phyloP scores from a whole-genome alignment of 2,329 filamentous ascomycete species.

The Thelonectria rubi region DNA sequence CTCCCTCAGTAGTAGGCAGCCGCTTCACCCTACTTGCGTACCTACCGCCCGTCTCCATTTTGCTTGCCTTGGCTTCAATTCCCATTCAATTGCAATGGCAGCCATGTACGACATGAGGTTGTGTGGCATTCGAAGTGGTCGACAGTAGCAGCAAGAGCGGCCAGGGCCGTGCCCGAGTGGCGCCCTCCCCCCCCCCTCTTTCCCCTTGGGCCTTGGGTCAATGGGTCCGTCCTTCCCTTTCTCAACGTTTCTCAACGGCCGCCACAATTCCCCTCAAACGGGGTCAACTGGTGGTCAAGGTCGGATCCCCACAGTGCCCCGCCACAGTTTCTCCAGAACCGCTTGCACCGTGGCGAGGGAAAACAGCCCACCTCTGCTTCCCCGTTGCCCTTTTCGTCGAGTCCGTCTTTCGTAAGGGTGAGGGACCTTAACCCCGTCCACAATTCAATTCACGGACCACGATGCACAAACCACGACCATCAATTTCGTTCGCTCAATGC shows the following conservation, averaged over 20 bases:
- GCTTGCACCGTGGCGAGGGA: constrained; percentile 24
- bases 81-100: neutral
- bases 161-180: constrained; percentile 38
- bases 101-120: neutral
- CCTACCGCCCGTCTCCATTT: neutral
- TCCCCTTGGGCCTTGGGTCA: neutral
- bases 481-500: neutral
- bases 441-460: neutral
- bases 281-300: constrained; percentile 23
- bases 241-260: constrained; percentile 34
- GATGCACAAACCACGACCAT: neutral
- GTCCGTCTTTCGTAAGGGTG: constrained; percentile 14
- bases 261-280: constrained; percentile 37
- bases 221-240: constrained; percentile 12
- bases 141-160: constrained; percentile 32
- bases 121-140: neutral
- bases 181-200: constrained; percentile 13
- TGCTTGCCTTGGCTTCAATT: neutral
- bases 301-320: constrained; percentile 35
- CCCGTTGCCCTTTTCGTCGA: constrained; percentile 25
- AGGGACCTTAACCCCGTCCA: constrained; percentile 15
- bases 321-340: constrained; percentile 23
- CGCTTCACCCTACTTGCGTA: neutral
- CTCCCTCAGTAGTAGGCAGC: too few species aligned
- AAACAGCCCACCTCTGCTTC: constrained; percentile 29